Conservation (phyloP, 2,329 filamentous ascomycete species). For the Capronia epimyces region DNA sequence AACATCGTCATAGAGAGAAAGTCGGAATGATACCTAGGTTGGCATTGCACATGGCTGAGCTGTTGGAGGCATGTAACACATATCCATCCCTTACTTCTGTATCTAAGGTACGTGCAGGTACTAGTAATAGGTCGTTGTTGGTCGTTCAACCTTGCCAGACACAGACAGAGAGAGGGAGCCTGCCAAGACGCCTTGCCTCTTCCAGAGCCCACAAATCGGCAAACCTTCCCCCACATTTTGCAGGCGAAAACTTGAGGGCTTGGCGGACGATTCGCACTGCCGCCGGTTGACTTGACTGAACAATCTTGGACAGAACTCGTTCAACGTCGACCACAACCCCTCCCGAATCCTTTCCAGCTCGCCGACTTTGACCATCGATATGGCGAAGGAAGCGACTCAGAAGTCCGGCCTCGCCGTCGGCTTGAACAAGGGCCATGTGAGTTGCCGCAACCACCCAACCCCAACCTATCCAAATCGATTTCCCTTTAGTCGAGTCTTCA, state of each 20-base stretch:
- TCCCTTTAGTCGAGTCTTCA: too few species aligned
- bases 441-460: slow-evolving; percentile 34
- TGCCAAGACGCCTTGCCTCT: slow-evolving; percentile 19
- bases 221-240: slow-evolving; percentile 10
- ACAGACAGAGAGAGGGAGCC: too few species aligned
- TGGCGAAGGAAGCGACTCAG: slow-evolving; percentile 45
- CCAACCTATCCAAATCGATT: background rate
- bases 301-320: background rate
- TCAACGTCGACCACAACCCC: slow-evolving; percentile 9
- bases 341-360: slow-evolving; percentile 1
- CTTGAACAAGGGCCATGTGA: slow-evolving; percentile 62
- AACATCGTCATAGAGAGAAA: too few species aligned
- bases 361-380: slow-evolving; percentile 36
- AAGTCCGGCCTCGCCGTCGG: slow-evolving; percentile 53
- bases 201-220: slow-evolving; percentile 17
- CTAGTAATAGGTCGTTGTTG: too few species aligned
- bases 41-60: too few species aligned
- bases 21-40: too few species aligned
- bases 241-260: background rate
- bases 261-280: background rate
- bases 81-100: background rate
- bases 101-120: background rate
- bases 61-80: too few species aligned
- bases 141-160: too few species aligned
- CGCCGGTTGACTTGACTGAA: background rate